Percentiles rank a stretch among this genome's conserved stretches.
Evolutionary conservation across 148 eudicot species (phyloP).

Genomic region (Talinum fruticosum): DNA sequence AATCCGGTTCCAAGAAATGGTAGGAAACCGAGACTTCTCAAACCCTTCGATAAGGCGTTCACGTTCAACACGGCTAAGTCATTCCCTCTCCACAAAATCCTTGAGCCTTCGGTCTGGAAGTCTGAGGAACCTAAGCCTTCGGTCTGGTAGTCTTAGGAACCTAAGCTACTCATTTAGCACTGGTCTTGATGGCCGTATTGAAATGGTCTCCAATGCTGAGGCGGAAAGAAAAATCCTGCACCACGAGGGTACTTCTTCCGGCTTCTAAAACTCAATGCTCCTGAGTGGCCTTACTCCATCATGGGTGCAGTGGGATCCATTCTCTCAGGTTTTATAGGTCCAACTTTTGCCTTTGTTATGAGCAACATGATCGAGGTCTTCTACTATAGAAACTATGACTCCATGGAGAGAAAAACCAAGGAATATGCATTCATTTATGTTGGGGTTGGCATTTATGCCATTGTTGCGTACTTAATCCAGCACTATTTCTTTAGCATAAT

Average conservation of each 20-base stretch:
- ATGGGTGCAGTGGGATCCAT: constrained; percentile 96
- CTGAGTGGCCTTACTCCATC: constrained; percentile 98
- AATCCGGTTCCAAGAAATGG: constrained; percentile 98
- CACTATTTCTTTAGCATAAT: constrained; percentile 98
- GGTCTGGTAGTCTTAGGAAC: constrained; percentile 93
- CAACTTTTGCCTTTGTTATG: constrained; percentile 95
- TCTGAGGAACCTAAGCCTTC: constrained; percentile 74
- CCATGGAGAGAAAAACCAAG: constrained; percentile 95
- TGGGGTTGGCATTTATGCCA: constrained; percentile 94
- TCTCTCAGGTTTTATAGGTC: constrained; percentile 93
- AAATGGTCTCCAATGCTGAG: constrained; percentile 94
- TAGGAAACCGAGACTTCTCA: constrained; percentile 81
- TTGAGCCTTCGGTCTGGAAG: constrained; percentile 96
- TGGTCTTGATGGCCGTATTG: constrained; percentile 89
- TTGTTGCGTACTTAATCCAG: constrained; percentile 88
- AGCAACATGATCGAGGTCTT: constrained; percentile 99
- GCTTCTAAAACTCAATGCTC: constrained; percentile 84
- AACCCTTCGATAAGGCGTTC: constrained; percentile 88
- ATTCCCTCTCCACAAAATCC: constrained; percentile 87
- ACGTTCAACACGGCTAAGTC: constrained; percentile 78
- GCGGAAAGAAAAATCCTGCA: constrained; percentile 83
- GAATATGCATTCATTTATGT: constrained; percentile 93
- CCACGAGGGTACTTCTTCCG: constrained; percentile 74
- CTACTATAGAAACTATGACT: constrained; percentile 62
- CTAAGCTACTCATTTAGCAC: constrained; percentile 94